Conservation (phyloP, 2,329 filamentous ascomycete genomes). For the Colletotrichum brevisporum region DNA sequence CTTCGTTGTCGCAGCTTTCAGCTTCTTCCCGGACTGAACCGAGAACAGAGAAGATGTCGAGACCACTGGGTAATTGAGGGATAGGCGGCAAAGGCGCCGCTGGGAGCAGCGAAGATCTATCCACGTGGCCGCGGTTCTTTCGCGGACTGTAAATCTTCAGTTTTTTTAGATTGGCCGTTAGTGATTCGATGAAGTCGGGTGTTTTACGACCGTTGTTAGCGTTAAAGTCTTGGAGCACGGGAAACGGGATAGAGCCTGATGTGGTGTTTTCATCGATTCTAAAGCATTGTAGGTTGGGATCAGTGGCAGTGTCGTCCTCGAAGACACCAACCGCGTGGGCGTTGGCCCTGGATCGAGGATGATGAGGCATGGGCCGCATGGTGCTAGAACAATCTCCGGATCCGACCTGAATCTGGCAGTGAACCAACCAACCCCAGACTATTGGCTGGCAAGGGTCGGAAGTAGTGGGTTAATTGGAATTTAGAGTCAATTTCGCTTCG, state of each 20-base stretch:
- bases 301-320: constrained; percentile 31
- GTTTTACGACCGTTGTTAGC: constrained; percentile 46
- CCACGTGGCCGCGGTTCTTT: constrained; percentile 21
- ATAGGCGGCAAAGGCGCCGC: not conserved
- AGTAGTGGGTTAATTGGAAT: constrained; percentile 21
- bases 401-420: constrained; percentile 33
- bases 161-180: constrained; percentile 51
- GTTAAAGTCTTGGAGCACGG: constrained; percentile 48
- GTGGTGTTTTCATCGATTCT: constrained; percentile 13
- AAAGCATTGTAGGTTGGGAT: constrained; percentile 13
- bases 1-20: constrained; percentile 12
- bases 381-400: constrained; percentile 36
- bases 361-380: constrained; percentile 33
- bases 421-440: constrained; percentile 26
- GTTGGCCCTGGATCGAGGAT: constrained; percentile 30
- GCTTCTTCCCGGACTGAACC: constrained; percentile 27
- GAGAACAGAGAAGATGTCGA: constrained; percentile 21
- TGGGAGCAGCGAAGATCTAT: constrained; percentile 21
- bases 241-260: constrained; percentile 17
- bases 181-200: constrained; percentile 47
- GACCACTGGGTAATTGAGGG: constrained; percentile 21
- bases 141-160: constrained; percentile 47
- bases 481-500: constrained; percentile 34
- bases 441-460: constrained; percentile 22
- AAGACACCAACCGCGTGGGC: constrained; percentile 29